phyloP scores from a whole-genome alignment of 2,329 filamentous ascomycete species.

The Triangularia verruculosa region DNA sequence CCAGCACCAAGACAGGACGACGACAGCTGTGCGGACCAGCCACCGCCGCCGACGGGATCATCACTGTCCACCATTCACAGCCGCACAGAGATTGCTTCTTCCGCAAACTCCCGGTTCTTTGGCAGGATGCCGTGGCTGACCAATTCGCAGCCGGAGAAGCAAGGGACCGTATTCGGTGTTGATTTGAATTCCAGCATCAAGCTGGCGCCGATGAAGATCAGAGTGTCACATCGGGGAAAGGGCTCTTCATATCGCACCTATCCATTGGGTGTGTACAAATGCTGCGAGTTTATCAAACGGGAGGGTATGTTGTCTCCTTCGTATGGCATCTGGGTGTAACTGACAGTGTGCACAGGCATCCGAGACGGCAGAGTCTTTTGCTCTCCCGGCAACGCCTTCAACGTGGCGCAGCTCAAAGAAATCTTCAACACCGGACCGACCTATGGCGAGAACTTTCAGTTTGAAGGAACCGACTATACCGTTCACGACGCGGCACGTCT shows the following conservation, averaged over 20 bases:
- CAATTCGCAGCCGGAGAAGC: conserved; percentile 5
- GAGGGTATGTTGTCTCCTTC: conserved; percentile 2
- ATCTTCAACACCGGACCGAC: conserved; percentile 22
- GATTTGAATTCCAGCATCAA: conserved; percentile 26
- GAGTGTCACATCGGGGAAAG: conserved; percentile 28
- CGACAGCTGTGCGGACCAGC: not conserved
- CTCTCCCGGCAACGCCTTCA: conserved; percentile 21
- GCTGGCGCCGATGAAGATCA: conserved; percentile 23
- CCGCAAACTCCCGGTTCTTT: conserved; percentile 11
- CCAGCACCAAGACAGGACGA: conserved; percentile 1
- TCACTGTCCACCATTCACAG: not conserved
- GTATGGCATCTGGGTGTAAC: not conserved
- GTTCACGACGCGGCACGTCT: conserved; percentile 25
- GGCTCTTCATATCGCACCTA: conserved; percentile 25
- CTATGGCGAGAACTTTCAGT: conserved; percentile 26
- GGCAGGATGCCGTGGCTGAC: conserved; percentile 18
- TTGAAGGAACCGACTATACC: conserved; percentile 23
- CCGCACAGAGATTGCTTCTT: not conserved
- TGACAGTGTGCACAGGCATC: conserved; percentile 13
- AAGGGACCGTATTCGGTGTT: conserved; percentile 22
- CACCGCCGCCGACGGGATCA: conserved; percentile 6
- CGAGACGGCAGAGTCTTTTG: conserved; percentile 22
- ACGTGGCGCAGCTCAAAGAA: conserved; percentile 21
- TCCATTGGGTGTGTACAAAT: conserved; percentile 26
- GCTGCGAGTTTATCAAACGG: conserved; percentile 26